These are phyloP conservation scores for Nakazawaea holstii DNA, from an alignment of 805 yeast genomes.

Conservation along the genomic window DNA sequence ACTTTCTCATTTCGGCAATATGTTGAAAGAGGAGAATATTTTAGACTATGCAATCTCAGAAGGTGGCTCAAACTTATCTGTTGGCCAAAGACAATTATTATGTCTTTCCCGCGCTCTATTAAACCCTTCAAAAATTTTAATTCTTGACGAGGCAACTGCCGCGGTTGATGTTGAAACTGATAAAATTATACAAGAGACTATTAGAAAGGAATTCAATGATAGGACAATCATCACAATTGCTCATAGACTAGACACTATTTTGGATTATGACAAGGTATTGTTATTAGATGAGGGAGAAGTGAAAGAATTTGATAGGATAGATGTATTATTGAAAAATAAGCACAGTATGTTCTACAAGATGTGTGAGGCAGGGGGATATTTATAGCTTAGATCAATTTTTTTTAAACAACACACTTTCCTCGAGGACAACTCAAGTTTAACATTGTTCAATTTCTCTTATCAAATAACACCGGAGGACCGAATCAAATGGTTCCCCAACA, in stretches of 20 bases:
- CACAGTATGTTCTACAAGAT: slow-evolving; percentile 45
- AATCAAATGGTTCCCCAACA: too few relatives aligned
- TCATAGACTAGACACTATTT: slow-evolving; percentile 78
- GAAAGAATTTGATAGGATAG: slow-evolving; percentile 73
- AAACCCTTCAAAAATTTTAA: slow-evolving; percentile 63
- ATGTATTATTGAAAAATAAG: slow-evolving; percentile 35
- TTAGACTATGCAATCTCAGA: slow-evolving; percentile 51
- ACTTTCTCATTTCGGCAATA: slow-evolving; percentile 41
- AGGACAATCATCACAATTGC: slow-evolving; percentile 87
- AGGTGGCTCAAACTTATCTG: slow-evolving; percentile 77
- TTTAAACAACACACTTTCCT: too few relatives aligned
- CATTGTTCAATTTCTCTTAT: too few relatives aligned
- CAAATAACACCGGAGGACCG: too few relatives aligned
- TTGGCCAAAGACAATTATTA: slow-evolving; percentile 81
- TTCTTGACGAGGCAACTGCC: slow-evolving; percentile 85
- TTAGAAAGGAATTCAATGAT: slow-evolving; percentile 63
- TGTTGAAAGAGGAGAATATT: slow-evolving; percentile 22
- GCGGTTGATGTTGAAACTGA: slow-evolving; percentile 89
- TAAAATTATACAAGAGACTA: slow-evolving; percentile 71
- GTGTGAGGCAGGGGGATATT: slow-evolving; percentile 47
- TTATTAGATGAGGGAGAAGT: slow-evolving; percentile 72
- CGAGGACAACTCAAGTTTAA: too few relatives aligned
- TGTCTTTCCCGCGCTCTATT: slow-evolving; percentile 80
- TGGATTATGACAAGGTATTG: slow-evolving; percentile 78
- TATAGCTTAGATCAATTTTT: not conserved